Conservation (phyloP, 768 basidiomycete genomes). For the Suillus bovinus region DNA sequence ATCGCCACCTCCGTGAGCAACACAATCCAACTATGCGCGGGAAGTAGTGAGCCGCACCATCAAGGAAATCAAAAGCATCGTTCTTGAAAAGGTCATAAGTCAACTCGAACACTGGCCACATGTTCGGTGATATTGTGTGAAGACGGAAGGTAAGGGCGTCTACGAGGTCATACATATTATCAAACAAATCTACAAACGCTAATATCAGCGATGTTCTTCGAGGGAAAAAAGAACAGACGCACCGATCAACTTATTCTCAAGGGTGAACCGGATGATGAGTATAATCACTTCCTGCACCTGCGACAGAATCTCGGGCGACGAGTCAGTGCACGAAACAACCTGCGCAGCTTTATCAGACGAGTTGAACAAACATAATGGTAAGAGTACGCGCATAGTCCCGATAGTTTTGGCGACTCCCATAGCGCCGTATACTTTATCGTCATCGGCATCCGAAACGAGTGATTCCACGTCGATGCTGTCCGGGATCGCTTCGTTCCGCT, state of each 20-base stretch:
- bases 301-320: slow-evolving; percentile 68
- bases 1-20: neutral
- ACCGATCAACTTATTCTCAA: slow-evolving; percentile 80
- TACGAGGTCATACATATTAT: slow-evolving; percentile 84
- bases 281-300: slow-evolving; percentile 83
- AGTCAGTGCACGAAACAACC: slow-evolving; percentile 76
- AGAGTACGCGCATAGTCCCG: slow-evolving; percentile 53
- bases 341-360: slow-evolving; percentile 31
- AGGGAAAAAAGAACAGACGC: slow-evolving; percentile 20
- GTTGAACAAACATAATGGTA: neutral
- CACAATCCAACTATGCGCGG: neutral
- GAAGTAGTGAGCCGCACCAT: slow-evolving; percentile 49
- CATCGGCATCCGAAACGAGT: slow-evolving; percentile 56
- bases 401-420: slow-evolving; percentile 35
- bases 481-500: slow-evolving; percentile 48
- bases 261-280: slow-evolving; percentile 73
- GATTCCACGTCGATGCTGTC: slow-evolving; percentile 57
- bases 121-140: slow-evolving; percentile 68
- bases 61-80: slow-evolving; percentile 84
- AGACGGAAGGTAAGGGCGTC: slow-evolving; percentile 85
- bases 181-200: slow-evolving; percentile 65
- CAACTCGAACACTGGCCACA: slow-evolving; percentile 88
- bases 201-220: neutral
- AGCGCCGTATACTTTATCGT: slow-evolving; percentile 42
- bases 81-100: slow-evolving; percentile 83